Conservation (phyloP, 2,329 filamentous ascomycete species). For the Alternaria viburni region DNA sequence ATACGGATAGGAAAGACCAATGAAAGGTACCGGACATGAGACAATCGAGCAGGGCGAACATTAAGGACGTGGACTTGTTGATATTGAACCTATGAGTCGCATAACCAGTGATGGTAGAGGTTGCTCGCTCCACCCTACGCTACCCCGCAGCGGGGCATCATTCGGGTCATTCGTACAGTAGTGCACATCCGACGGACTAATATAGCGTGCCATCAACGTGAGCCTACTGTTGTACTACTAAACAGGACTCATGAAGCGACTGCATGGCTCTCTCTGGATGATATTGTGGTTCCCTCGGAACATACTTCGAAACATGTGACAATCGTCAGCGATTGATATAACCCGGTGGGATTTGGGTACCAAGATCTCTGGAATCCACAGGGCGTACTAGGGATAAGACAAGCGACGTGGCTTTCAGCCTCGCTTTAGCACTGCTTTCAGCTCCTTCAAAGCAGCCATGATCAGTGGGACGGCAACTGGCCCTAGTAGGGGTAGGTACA, state of each 20-base stretch:
- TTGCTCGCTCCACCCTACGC: not conserved
- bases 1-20: not conserved
- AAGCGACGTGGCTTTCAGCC: conserved; percentile 13
- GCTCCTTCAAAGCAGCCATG: conserved; percentile 81
- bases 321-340: not conserved
- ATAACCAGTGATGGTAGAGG: not conserved
- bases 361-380: not conserved
- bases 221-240: not conserved
- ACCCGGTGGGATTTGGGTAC: not conserved
- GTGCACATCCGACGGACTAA: not conserved
- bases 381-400: not conserved
- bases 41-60: not conserved
- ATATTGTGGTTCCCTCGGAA: not conserved
- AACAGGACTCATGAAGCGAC: not conserved
- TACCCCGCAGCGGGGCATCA: conserved; percentile 8
- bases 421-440: conserved; percentile 27
- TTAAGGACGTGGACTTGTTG: not conserved
- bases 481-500: conserved; percentile 89
- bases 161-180: not conserved
- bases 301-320: not conserved
- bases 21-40: not conserved
- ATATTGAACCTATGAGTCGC: not conserved
- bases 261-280: not conserved
- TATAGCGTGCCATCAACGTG: not conserved
- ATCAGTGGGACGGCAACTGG: conserved; percentile 89